Percentiles rank a stretch among this genome's conserved stretches.
Conservation (phyloP, 164 flowering plant species). For the Vitis riparia region DNA sequence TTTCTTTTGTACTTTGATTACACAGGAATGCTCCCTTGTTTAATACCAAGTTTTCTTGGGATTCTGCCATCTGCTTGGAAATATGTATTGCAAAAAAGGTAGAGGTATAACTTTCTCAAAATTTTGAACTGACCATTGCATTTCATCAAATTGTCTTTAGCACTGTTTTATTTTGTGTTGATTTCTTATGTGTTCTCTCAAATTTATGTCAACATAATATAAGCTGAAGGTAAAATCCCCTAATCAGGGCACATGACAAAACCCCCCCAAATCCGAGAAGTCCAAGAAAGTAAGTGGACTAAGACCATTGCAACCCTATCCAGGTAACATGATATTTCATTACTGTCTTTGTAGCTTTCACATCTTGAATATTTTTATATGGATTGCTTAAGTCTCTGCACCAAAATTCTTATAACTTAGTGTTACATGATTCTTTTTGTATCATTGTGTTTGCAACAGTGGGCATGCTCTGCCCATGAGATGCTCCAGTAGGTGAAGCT, state of each 20-base stretch:
- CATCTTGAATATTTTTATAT: neutral
- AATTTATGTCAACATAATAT: neutral
- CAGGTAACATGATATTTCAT: conserved; percentile 51
- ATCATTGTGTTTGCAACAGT: conserved; percentile 40
- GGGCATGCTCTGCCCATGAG: conserved; percentile 99
- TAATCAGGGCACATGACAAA: conserved; percentile 71
- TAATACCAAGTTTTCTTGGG: too few species aligned
- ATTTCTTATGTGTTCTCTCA: conserved; percentile 6
- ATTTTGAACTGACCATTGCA: too few species aligned
- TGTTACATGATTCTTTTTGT: neutral
- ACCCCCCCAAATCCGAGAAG: conserved; percentile 90
- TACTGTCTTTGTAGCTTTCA: neutral
- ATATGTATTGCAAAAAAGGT: too few species aligned
- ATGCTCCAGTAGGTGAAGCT: conserved; percentile 98
- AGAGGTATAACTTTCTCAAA: too few species aligned
- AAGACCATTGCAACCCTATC: conserved; percentile 96
- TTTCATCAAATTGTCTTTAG: too few species aligned
- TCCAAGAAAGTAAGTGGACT: conserved; percentile 99
- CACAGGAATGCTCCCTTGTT: too few species aligned
- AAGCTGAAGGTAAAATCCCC: conserved; percentile 4
- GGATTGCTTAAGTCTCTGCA: neutral
- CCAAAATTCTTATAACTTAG: neutral
- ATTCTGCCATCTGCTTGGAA: too few species aligned
- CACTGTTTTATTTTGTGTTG: too few species aligned
- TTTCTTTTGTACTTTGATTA: too few species aligned